These are phyloP conservation scores for Globisporangium paroecandrum DNA, from an alignment of 352 stramenopile genomes.

Conservation along the genomic window DNA sequence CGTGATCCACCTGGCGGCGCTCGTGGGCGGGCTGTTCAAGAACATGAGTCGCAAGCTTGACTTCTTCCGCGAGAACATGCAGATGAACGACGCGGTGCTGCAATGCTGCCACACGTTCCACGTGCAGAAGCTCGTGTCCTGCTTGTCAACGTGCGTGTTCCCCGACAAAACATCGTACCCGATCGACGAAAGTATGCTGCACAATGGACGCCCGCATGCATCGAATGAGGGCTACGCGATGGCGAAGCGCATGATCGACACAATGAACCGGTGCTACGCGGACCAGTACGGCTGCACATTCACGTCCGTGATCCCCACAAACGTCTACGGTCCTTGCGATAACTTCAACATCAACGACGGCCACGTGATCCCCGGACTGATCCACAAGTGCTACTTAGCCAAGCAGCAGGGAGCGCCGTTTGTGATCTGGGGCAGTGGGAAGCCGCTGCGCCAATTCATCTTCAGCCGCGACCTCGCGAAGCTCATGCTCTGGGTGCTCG, in stretches of 20 bases:
- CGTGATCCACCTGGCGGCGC: slow-evolving; percentile 97
- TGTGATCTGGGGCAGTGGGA: slow-evolving; percentile 94
- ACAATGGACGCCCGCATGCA: slow-evolving; percentile 74
- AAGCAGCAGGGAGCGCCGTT: slow-evolving; percentile 90
- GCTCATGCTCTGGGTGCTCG: slow-evolving; percentile 88
- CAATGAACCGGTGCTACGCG: slow-evolving; percentile 96
- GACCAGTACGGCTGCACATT: slow-evolving; percentile 97
- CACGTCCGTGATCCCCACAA: slow-evolving; percentile 98
- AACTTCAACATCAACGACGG: slow-evolving; percentile 97
- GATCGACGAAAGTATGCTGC: slow-evolving; percentile 98
- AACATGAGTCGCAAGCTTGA: slow-evolving; percentile 93
- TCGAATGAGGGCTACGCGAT: slow-evolving; percentile 95
- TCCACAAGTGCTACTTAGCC: slow-evolving; percentile 98
- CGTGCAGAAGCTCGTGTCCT: slow-evolving; percentile 96
- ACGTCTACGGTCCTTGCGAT: slow-evolving; percentile 98
- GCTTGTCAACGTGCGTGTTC: slow-evolving; percentile 98
- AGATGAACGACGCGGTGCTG: slow-evolving; percentile 99
- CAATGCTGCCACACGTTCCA: slow-evolving; percentile 87
- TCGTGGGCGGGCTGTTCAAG: slow-evolving; percentile 87
- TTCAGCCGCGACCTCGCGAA: slow-evolving; percentile 94
- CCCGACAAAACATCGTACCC: slow-evolving; percentile 98
- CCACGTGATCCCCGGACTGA: slow-evolving; percentile 97
- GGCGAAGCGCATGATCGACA: slow-evolving; percentile 98
- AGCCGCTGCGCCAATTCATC: slow-evolving; percentile 97
- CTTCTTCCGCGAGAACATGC: slow-evolving; percentile 98